Evolutionary conservation across 768 basidiomycete genomes (phyloP).

Genomic region (Candolleomyces aberdarensis): DNA sequence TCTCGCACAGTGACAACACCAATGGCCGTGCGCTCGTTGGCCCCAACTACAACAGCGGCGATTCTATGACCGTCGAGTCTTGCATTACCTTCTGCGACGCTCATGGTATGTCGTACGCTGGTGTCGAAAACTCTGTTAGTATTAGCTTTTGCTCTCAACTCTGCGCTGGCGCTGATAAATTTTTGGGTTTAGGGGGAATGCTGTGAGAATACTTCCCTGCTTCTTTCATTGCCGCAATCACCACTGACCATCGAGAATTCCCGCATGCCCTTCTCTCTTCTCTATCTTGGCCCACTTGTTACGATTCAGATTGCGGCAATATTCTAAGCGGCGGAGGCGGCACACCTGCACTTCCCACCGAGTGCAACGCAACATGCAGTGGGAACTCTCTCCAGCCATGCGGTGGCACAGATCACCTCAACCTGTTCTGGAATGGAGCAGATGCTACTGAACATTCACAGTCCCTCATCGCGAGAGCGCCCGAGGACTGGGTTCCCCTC

Average conservation of each 20-base stretch:
- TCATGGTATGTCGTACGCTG: conserved; percentile 59
- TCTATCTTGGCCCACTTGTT: background rate
- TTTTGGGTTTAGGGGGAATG: conserved; percentile 23
- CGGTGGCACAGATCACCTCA: conserved; percentile 57
- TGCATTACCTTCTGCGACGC: conserved; percentile 48
- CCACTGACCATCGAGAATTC: background rate
- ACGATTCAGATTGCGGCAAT: conserved; percentile 59
- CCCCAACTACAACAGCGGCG: conserved; percentile 40
- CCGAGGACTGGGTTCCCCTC: conserved; percentile 65
- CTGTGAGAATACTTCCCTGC: conserved; percentile 21
- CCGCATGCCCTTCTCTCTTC: background rate
- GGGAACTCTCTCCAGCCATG: conserved; percentile 58
- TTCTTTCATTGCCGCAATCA: conserved; percentile 1
- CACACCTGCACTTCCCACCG: conserved; percentile 39
- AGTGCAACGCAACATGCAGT: conserved; percentile 62
- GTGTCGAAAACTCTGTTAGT: conserved; percentile 54
- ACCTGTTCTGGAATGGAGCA: conserved; percentile 62
- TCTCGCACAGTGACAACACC: conserved; percentile 46
- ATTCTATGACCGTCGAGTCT: conserved; percentile 57
- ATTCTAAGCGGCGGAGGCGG: conserved; percentile 44
- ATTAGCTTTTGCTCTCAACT: background rate
- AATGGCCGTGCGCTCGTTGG: conserved; percentile 57
- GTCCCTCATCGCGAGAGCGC: conserved; percentile 31
- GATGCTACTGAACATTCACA: conserved; percentile 49
- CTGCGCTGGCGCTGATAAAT: background rate